Conservation (phyloP, 2,329 filamentous ascomycete genomes). For the Gremmenia infestans region DNA sequence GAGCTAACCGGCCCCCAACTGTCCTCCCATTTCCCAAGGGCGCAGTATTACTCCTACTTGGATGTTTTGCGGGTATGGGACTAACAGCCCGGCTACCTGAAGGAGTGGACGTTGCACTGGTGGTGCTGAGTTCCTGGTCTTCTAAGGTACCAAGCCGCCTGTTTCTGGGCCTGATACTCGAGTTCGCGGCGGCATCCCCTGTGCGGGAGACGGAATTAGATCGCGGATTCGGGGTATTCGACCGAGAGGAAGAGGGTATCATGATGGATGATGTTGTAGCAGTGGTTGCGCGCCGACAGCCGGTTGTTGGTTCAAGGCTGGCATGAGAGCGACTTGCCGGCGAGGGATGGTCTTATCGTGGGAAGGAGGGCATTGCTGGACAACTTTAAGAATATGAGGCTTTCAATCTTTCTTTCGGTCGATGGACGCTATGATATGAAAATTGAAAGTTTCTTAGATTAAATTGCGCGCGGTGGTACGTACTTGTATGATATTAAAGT, state of each 20-base stretch:
- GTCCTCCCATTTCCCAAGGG: constrained; percentile 12
- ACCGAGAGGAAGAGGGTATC: constrained; percentile 12
- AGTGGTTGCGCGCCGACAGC: constrained; percentile 10
- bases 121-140: constrained; percentile 29
- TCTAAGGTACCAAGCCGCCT: constrained; percentile 24
- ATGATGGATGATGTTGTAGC: constrained; percentile 6
- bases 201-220: constrained; percentile 3
- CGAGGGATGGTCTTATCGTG: neutral
- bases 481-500: too few species aligned
- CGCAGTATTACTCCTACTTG: constrained; percentile 18
- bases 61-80: constrained; percentile 43
- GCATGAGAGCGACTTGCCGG: constrained; percentile 11
- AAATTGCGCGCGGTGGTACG: too few species aligned
- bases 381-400: neutral
- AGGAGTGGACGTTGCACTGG: constrained; percentile 31
- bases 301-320: constrained; percentile 2
- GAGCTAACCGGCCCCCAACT: constrained; percentile 16
- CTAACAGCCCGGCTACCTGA: constrained; percentile 42
- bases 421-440: too few species aligned
- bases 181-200: constrained; percentile 5
- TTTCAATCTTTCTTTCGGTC: neutral
- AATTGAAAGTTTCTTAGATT: too few species aligned
- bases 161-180: constrained; percentile 28
- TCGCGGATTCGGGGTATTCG: constrained; percentile 4
- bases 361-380: neutral